Percentiles rank a stretch among this genome's conserved stretches.
Conservation (phyloP, 129 eudicot genomes). For the Silybum marianum region DNA sequence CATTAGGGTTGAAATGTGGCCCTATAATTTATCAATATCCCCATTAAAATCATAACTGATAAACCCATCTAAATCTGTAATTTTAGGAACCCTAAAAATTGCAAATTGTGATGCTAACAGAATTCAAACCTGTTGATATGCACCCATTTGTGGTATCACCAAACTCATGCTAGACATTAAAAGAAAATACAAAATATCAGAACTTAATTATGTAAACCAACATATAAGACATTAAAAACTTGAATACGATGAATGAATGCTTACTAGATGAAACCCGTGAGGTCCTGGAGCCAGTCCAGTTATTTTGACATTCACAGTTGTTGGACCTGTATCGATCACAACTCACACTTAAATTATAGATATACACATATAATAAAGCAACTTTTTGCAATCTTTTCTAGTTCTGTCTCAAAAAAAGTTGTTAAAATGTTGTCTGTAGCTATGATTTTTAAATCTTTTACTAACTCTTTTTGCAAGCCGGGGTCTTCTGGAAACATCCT, state of each 20-base stretch:
- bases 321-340: constrained; percentile 62
- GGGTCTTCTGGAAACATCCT: constrained; percentile 17
- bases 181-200: constrained; percentile 2
- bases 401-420: neutral
- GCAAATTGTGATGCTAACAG: neutral
- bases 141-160: constrained; percentile 99
- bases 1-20: constrained; percentile 93
- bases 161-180: constrained; percentile 70
- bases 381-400: neutral
- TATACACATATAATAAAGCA: neutral
- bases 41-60: constrained; percentile 1
- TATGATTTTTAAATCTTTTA: neutral
- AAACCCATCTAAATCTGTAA: neutral
- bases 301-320: constrained; percentile 80
- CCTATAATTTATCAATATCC: constrained; percentile 42
- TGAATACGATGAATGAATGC: constrained; percentile 12
- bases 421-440: neutral
- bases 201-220: neutral
- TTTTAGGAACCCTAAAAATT: constrained; percentile 7
- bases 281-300: constrained; percentile 85
- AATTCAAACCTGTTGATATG: constrained; percentile 83
- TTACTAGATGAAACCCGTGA: constrained; percentile 90
- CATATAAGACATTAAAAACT: neutral
- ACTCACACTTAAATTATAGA: neutral
- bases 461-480: neutral